phyloP scores from a whole-genome alignment of 129 eudicot genomes.

The Silybum marianum region DNA sequence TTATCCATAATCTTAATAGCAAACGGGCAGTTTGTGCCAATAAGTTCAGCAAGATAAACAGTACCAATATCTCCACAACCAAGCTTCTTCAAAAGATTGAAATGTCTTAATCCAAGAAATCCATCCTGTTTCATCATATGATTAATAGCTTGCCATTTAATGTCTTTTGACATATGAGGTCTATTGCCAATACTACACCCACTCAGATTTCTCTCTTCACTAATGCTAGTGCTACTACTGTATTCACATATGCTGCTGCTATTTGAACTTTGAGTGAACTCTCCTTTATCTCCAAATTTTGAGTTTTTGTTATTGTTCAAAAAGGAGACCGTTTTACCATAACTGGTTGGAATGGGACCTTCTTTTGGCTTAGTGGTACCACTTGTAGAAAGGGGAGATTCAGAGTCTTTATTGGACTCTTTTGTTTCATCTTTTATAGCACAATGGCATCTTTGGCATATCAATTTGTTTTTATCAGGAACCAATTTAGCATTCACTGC shows the following conservation, averaged over 20 bases:
- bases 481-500: constrained; percentile 31
- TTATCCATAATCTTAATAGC: constrained; percentile 98
- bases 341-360: constrained; percentile 26
- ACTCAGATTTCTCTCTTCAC: constrained; percentile 88
- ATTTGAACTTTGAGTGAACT: constrained; percentile 80
- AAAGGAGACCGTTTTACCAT: constrained; percentile 28
- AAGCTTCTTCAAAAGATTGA: constrained; percentile 79
- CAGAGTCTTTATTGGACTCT: constrained; percentile 41
- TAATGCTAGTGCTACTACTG: constrained; percentile 79
- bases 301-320: constrained; percentile 38
- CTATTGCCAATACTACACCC: constrained; percentile 60
- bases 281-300: constrained; percentile 60
- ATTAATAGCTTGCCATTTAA: constrained; percentile 80
- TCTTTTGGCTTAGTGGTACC: constrained; percentile 20
- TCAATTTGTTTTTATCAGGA: constrained; percentile 37
- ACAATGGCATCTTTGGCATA: constrained; percentile 89
- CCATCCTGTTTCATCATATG: constrained; percentile 64
- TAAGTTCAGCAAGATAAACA: constrained; percentile 86
- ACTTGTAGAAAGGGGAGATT: constrained; percentile 36
- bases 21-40: constrained; percentile 72
- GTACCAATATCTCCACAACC: constrained; percentile 98
- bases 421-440: constrained; percentile 41
- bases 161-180: constrained; percentile 94
- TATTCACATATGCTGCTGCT: constrained; percentile 91
- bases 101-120: constrained; percentile 75